phyloP scores from a whole-genome alignment of 176 grass and related monocot species.

The Cenchrus purpureus region DNA sequence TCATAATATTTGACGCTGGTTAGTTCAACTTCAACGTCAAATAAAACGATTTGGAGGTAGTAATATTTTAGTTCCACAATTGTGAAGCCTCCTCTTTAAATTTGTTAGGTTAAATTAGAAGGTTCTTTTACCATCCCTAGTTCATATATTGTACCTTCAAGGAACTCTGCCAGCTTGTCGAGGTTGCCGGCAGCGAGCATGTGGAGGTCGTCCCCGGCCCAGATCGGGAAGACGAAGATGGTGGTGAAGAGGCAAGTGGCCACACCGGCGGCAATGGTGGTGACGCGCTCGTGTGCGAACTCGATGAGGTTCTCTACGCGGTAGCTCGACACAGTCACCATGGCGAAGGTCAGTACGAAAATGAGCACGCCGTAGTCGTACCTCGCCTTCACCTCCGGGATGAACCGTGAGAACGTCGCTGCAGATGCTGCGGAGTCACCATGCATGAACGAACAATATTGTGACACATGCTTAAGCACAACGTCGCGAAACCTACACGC shows the following conservation, averaged over 20 bases:
- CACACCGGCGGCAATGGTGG: slow-evolving; percentile 77
- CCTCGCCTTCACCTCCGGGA: slow-evolving; percentile 85
- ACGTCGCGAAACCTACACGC: too few relatives aligned
- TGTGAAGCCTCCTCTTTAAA: too few relatives aligned
- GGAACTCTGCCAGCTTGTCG: slow-evolving; percentile 77
- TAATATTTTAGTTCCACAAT: too few relatives aligned
- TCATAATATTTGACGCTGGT: too few relatives aligned
- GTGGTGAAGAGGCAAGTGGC: slow-evolving; percentile 67
- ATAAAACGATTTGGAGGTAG: too few relatives aligned
- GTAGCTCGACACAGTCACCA: slow-evolving; percentile 92
- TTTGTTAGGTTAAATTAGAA: too few relatives aligned
- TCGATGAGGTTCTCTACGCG: slow-evolving; percentile 64
- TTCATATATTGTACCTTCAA: slow-evolving; percentile 57
- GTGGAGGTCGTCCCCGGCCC: slow-evolving; percentile 92
- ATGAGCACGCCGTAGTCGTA: slow-evolving; percentile 90
- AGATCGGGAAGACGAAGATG: slow-evolving; percentile 72
- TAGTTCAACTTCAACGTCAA: too few relatives aligned
- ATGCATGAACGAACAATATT: too few relatives aligned
- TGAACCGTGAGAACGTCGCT: slow-evolving; percentile 91
- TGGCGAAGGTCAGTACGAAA: slow-evolving; percentile 86
- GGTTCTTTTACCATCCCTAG: too few relatives aligned
- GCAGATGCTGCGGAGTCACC: slow-evolving; percentile 51
- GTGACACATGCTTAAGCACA: too few relatives aligned
- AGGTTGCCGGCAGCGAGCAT: slow-evolving; percentile 60
- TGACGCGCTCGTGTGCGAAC: slow-evolving; percentile 71